Percentiles rank a stretch among this genome's conserved stretches.
Conservation (phyloP, 1,284 basidiomycete genomes). For the Cryptococcus depauperatus region DNA sequence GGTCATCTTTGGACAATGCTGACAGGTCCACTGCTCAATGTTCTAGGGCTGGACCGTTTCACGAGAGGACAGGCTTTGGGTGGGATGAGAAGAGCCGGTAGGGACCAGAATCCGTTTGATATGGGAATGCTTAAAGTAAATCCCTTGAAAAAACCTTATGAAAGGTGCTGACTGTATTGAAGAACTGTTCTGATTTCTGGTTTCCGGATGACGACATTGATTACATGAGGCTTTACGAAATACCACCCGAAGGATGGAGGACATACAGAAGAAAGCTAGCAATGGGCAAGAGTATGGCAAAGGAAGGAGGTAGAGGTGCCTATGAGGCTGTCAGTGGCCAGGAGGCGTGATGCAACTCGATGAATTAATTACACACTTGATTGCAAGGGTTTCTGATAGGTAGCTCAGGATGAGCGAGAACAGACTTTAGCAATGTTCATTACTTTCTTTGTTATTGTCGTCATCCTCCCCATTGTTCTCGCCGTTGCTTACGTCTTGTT, state of each 20-base stretch:
- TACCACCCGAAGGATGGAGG: constrained; percentile 57
- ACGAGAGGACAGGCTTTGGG: constrained; percentile 79
- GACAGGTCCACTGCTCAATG: constrained; percentile 55
- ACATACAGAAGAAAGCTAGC: constrained; percentile 32
- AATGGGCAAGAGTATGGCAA: constrained; percentile 11
- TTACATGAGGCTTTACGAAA: constrained; percentile 81
- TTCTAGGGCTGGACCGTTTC: constrained; percentile 87
- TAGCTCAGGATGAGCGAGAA: too few relatives aligned
- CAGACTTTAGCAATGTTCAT: too few relatives aligned
- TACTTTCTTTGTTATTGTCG: too few relatives aligned
- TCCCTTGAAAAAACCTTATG: neutral
- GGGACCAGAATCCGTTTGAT: constrained; percentile 86
- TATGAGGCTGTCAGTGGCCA: constrained; percentile 26
- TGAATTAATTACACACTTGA: neutral
- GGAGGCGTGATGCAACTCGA: neutral
- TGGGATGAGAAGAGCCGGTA: constrained; percentile 57
- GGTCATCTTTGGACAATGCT: constrained; percentile 18
- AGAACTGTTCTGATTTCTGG: constrained; percentile 97
- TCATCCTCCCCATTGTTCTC: constrained; percentile 2
- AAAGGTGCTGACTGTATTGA: neutral
- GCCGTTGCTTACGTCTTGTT: constrained; percentile 3
- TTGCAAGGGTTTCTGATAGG: too few relatives aligned
- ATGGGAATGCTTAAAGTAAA: constrained; percentile 57
- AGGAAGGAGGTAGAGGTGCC: constrained; percentile 18
- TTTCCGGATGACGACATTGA: constrained; percentile 73